Evolutionary conservation across 306 rosid species (phyloP).

Genomic region (Heteromeles arbutifolia): DNA sequence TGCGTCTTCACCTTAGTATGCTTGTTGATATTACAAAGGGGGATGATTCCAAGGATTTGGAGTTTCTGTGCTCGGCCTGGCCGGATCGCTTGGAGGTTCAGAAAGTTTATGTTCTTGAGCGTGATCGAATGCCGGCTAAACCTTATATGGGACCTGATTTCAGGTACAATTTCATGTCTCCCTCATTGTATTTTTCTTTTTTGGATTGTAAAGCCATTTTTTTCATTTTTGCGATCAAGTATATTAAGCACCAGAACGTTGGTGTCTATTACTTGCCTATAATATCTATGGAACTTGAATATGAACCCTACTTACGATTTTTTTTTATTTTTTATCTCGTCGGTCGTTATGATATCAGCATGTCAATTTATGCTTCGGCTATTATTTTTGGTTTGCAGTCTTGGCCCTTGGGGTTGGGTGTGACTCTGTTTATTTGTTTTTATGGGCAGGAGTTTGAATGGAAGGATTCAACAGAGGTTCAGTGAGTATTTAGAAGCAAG

Average conservation of each 20-base stretch:
- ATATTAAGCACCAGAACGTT: background rate
- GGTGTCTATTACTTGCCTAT: background rate
- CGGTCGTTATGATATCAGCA: background rate
- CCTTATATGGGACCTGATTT: slow-evolving; percentile 74
- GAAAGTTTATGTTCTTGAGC: slow-evolving; percentile 44
- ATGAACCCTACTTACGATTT: no score
- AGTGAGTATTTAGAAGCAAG: slow-evolving; percentile 50
- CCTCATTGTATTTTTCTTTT: background rate
- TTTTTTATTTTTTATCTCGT: background rate
- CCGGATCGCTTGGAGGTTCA: slow-evolving; percentile 54
- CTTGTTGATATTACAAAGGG: slow-evolving; percentile 65
- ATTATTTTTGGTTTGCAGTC: background rate
- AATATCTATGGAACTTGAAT: no score
- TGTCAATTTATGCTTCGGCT: background rate
- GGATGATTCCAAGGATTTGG: slow-evolving; percentile 36
- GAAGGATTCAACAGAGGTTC: slow-evolving; percentile 38
- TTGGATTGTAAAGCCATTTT: background rate
- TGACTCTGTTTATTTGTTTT: slow-evolving; percentile 10
- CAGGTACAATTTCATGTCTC: slow-evolving; percentile 34
- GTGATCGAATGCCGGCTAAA: slow-evolving; percentile 27
- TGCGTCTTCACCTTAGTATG: slow-evolving; percentile 61
- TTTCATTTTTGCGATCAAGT: background rate
- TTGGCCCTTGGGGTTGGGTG: slow-evolving; percentile 1
- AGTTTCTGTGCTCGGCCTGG: slow-evolving; percentile 82
- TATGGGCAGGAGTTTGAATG: slow-evolving; percentile 49